These are phyloP conservation scores for Apiotrichum veenhuisii DNA, from an alignment of 1,284 basidiomycete species.

Conservation along the genomic window DNA sequence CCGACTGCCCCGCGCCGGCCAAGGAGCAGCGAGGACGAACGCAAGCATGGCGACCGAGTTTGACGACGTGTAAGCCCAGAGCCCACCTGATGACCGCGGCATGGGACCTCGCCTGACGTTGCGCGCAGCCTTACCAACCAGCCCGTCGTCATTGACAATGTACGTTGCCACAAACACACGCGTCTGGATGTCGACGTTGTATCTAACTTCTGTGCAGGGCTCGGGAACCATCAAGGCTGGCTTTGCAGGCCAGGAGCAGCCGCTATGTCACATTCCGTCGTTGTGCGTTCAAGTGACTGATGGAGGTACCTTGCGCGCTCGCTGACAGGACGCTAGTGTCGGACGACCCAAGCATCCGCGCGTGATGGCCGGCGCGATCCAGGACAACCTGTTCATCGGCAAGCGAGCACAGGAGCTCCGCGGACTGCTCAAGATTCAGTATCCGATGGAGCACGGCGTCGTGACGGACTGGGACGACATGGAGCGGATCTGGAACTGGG, in stretches of 20 bases:
- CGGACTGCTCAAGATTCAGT: conserved; percentile 91
- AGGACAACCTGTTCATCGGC: conserved; percentile 80
- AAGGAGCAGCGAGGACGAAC: too few relatives aligned
- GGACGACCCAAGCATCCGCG: conserved; percentile 92
- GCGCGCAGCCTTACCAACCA: conserved; percentile 46
- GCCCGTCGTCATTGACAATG: conserved; percentile 87
- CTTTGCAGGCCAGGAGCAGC: conserved; percentile 95
- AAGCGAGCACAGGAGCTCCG: conserved; percentile 88
- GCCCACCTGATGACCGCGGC: not conserved
- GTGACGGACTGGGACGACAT: conserved; percentile 94
- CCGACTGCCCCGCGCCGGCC: too few relatives aligned
- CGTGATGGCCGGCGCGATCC: conserved; percentile 80
- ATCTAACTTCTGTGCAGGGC: conserved; percentile 59
- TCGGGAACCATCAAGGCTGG: conserved; percentile 97
- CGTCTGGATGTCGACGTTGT: not conserved
- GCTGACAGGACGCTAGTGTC: conserved; percentile 59
- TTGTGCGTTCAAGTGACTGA: conserved; percentile 64
- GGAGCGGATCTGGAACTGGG: conserved; percentile 97
- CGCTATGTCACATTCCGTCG: conserved; percentile 96
- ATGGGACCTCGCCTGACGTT: conserved; percentile 5
- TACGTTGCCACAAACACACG: conserved; percentile 49
- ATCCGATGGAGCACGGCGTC: conserved; percentile 95
- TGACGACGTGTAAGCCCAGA: conserved; percentile 45
- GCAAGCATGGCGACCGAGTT: conserved; percentile 42
- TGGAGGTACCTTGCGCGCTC: not conserved